Base-by-base conservation (phyloP, 1,284 basidiomycete genomes). In the Puccinia polysora region DNA sequence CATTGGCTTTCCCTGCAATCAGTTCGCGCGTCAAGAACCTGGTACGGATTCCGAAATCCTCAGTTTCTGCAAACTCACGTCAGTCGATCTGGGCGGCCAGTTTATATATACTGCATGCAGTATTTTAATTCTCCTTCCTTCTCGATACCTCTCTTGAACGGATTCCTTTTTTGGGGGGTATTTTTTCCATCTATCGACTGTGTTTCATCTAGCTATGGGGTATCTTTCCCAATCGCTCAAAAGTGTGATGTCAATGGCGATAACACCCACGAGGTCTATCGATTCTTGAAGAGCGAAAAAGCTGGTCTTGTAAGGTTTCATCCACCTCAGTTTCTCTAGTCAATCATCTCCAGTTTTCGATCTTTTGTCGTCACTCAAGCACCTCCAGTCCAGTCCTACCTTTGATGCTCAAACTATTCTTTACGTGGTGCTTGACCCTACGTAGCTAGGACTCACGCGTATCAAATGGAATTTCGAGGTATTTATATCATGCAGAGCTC, bases 391-490 rank as follows among this genome's bases (percentile, higher is more conserved):
- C 20, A 14, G 20, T 50, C 38, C 62, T 15, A 18, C 25, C 18
- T 12, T 5, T 64, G n/a, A 47, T 15, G 7, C 28, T 36, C 28
- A 25, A n/a, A 32, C 34, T 4, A 14, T 30, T 8, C 5, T 2
- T 64, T 50, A 10, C 15, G 34, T 34, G 14, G 10, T 30, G 2
- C 1, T 32, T 8, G 2, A 30, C 14, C 6, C 8, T 36, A n/a
- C 15, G 18, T 32, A 70, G 67, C 30, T 70, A 28, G 56, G 67
- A 34, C 23, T 70, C 4, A 49, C 67, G 12, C 40, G 67, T 18
- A 70, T 70, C 56, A 70, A 70, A 60, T 70, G 67, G 67, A 70
- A 70, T 49, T 70, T 70, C 25, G 67, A 70, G 67, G 67, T 70
- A 60, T 38, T 18, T n/a, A 59, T 43, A 25, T 60, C 2, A 20